Evolutionary conservation across 73 alveolate genomes (phyloP).

Genomic region (Symbiodinium natans): DNA sequence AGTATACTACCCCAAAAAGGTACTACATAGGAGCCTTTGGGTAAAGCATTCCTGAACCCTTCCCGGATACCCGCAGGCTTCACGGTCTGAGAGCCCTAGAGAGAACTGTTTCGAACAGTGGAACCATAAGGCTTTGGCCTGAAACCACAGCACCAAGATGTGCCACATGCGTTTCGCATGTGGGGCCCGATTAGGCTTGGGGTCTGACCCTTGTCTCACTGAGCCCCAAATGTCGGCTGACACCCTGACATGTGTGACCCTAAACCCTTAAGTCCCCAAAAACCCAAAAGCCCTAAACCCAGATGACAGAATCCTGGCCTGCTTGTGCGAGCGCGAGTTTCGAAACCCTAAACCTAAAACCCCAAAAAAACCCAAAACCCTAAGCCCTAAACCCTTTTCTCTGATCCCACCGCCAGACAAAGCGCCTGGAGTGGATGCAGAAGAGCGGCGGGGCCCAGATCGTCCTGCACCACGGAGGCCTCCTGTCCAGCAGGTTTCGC

Average conservation of each 20-base stretch:
- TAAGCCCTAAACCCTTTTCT: not conserved
- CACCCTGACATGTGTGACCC: not conserved
- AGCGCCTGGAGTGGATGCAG: slow-evolving; percentile 78
- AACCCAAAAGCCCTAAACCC: not conserved
- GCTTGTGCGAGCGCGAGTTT: not conserved
- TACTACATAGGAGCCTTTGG: too few species aligned
- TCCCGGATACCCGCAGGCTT: too few species aligned
- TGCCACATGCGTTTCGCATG: too few species aligned
- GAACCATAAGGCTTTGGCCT: too few species aligned
- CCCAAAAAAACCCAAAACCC: not conserved
- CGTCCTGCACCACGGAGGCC: slow-evolving; percentile 78
- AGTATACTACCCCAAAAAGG: too few species aligned
- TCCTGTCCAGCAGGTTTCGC: too few species aligned
- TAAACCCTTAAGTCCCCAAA: not conserved
- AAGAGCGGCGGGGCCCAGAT: slow-evolving; percentile 73
- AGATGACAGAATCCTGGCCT: not conserved
- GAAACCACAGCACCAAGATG: too few species aligned
- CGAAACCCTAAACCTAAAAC: not conserved
- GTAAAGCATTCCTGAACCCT: too few species aligned
- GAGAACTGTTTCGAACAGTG: too few species aligned
- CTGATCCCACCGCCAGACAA: slow-evolving; percentile 17
- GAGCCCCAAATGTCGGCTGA: not conserved
- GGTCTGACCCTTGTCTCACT: not conserved
- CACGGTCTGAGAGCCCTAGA: too few species aligned
- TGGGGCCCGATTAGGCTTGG: too few species aligned